Conservation (phyloP, 2,329 filamentous ascomycete genomes). For the Trichophyton benhamiae region DNA sequence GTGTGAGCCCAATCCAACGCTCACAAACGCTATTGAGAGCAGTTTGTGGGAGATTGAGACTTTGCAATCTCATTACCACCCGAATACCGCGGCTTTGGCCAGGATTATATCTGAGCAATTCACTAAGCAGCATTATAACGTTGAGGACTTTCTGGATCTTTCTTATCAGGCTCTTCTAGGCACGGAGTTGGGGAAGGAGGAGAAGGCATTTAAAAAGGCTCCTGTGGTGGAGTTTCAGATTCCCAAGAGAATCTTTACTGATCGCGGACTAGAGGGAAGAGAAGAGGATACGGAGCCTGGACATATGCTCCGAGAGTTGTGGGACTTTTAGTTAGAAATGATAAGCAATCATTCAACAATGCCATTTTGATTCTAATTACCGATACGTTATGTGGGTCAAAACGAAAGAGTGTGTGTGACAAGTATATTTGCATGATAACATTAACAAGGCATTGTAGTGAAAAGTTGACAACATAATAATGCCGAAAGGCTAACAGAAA, state of each 20-base stretch:
- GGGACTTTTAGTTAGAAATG: slow-evolving; percentile 40
- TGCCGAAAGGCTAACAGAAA: not conserved
- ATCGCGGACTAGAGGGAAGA: slow-evolving; percentile 30
- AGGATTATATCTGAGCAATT: slow-evolving; percentile 95
- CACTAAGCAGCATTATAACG: slow-evolving; percentile 83
- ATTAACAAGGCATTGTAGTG: too few relatives aligned
- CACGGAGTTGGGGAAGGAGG: slow-evolving; percentile 52
- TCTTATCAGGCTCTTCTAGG: slow-evolving; percentile 69
- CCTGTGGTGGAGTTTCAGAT: slow-evolving; percentile 92
- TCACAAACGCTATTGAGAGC: slow-evolving; percentile 78
- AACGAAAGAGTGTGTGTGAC: not conserved
- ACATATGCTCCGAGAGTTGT: slow-evolving; percentile 26
- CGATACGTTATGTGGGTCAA: not conserved
- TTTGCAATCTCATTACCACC: slow-evolving; percentile 85
- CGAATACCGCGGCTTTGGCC: slow-evolving; percentile 85
- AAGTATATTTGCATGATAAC: too few relatives aligned
- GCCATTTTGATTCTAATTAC: not conserved
- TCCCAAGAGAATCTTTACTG: slow-evolving; percentile 64
- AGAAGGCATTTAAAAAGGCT: slow-evolving; percentile 69
- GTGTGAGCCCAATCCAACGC: slow-evolving; percentile 66
- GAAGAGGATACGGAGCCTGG: slow-evolving; percentile 29
- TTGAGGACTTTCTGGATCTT: slow-evolving; percentile 97
- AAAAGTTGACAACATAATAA: not conserved
- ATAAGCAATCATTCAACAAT: not conserved
- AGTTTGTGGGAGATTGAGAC: slow-evolving; percentile 91